Base-by-base conservation (phyloP, 208 protist genomes). In the Leptomonas seymouri region DNA sequence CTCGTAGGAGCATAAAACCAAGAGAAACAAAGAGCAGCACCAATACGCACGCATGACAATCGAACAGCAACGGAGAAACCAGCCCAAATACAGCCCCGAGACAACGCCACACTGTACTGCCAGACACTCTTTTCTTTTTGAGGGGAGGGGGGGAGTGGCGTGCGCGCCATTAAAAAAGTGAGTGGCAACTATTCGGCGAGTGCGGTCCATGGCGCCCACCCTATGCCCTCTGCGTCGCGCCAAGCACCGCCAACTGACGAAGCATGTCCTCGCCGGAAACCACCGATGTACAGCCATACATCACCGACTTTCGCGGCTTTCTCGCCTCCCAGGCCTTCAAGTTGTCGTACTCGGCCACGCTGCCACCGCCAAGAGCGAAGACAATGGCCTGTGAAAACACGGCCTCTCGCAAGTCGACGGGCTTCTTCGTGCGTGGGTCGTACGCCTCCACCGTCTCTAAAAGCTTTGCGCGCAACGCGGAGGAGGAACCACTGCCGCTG, bases 351-450 rank as follows among this genome's bases (percentile, higher is more conserved):
- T 97, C 93, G 20, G 82, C 83, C 34, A 93, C 72, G 36, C 84
- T 91, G 58, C 93, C 90, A 27, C 93, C 93, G 14, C 93, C 90
- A 53, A 95, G 82, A 34, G 81, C 84, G 60, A 97, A 96, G 8
- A 97, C 90, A 69, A 97, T 88, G 23, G 78, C 86, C 63, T 96
- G 86, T n/a, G 87, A 93, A 73, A 94, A 96, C 53, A 80, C 68
- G n/a, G 76, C 68, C 7, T 88, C 78, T 27, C 66, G 70, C 20
- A 93, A 65, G 53, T 96, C 77, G 7, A 93, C 76, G 5, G 74
- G 9, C 66, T 89, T 87, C 62, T 76, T 80, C 11, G 80, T 91
- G 34, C 86, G 86, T 11, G 87, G 86, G 71, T 96, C 91, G 67
- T 90, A 86, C 16, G 82, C 91, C 16, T 78, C 73, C 27, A 96